Evolutionary conservation across 2,329 filamentous ascomycete species (phyloP), one percentile per base, ranked within the genome.

Genomic region (Colletotrichum sp.): DNA sequence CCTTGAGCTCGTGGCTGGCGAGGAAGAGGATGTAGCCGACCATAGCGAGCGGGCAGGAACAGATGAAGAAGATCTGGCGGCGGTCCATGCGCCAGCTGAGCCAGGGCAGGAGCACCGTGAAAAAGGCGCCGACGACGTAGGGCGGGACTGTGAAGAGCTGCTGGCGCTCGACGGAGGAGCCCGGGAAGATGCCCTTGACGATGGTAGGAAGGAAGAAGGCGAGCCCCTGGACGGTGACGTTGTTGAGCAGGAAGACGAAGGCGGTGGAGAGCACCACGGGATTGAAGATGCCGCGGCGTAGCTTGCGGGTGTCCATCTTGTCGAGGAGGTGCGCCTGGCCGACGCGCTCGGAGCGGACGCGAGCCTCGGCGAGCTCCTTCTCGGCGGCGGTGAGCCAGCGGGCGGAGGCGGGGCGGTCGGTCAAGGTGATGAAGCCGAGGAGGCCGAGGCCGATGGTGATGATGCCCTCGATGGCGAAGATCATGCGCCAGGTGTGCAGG

Each of bases 381-480:
- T 95, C 93, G 36, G 91, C 90, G 18, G 88, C 84, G 0, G 87
- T 88, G 3, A 95, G 88, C 93, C 93, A 95, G n/a, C 86, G 84
- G 0, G 93, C 93, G 0, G 92, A 92, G 69, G 89, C 91, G 0
- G 93, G 93, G 0, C 92, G 88, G 81, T 95, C 93, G 2, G 93
- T 93, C 15, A 95, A 83, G 0, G 91, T 92, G 78, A 93, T 76
- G 81, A 93, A 93, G 15, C 87, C 82, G 36, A 94, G 86, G 3
- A 94, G 15, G 0, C 89, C 86, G 0, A 94, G 81, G 1, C 86
- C 85, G 76, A 82, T 79, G 3, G 86, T 87, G 78, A 94, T 90
- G 79, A 94, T 91, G 24, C 93, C 93, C 81, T 95, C 93, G n/a
- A 95, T 91, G 6, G 88, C 89, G 71, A 95, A 95, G 68, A 95